Evolutionary conservation across 345 rosid species (phyloP).

Genomic region (Excoecaria agallocha): DNA sequence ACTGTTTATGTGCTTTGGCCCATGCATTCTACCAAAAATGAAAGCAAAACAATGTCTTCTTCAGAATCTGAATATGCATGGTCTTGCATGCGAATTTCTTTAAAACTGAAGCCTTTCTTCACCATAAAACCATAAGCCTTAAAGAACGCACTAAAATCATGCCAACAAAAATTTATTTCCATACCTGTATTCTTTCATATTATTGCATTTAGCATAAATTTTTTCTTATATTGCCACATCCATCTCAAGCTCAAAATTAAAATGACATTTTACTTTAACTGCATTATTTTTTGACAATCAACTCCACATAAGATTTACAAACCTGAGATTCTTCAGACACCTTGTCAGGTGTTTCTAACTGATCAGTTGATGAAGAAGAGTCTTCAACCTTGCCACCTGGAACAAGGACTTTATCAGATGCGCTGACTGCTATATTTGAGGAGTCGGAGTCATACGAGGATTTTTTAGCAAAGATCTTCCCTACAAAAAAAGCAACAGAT

Average conservation of each 20-base stretch:
- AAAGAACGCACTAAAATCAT: neutral
- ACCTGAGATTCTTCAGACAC: constrained; percentile 56
- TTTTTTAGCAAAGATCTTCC: constrained; percentile 62
- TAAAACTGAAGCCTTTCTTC: too few species aligned
- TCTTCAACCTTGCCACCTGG: constrained; percentile 45
- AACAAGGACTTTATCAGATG: constrained; percentile 64
- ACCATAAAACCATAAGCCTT: neutral
- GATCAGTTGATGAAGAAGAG: constrained; percentile 49
- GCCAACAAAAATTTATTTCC: neutral
- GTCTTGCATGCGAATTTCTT: too few species aligned
- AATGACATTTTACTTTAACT: neutral
- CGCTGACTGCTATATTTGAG: constrained; percentile 45
- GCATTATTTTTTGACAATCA: neutral
- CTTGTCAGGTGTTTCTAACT: constrained; percentile 34
- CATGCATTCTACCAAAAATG: neutral
- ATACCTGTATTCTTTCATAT: neutral
- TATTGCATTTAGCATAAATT: neutral
- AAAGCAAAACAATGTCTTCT: neutral
- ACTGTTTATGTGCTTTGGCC: neutral
- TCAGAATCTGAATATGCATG: neutral
- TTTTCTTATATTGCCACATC: neutral
- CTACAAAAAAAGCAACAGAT: constrained; percentile 53
- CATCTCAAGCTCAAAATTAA: constrained; percentile 2
- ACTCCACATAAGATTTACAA: constrained; percentile 13
- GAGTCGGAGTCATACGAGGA: constrained; percentile 60